phyloP scores from a whole-genome alignment of 352 stramenopile genomes.

The Phytophthora macrochlamydospora region DNA sequence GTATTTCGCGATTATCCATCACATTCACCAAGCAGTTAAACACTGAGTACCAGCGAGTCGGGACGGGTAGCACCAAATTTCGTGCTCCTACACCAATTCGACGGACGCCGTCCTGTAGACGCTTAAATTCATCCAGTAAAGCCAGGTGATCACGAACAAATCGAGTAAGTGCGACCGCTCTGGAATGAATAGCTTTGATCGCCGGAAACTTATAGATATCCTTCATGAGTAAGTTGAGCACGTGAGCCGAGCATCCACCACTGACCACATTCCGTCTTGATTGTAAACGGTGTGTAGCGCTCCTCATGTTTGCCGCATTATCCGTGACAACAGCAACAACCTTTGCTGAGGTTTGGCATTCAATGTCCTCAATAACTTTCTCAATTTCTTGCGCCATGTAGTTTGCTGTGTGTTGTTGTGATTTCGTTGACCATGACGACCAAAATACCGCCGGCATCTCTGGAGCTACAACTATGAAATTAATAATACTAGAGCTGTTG shows the following conservation, averaged over 20 bases:
- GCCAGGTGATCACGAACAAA: slow-evolving; percentile 5
- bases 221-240: slow-evolving; percentile 3
- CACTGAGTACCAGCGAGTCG: slow-evolving; percentile 6
- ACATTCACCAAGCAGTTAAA: not conserved
- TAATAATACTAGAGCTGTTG: slow-evolving; percentile 8
- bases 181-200: not conserved
- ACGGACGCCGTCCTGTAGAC: not conserved
- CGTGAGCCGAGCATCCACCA: slow-evolving; percentile 1
- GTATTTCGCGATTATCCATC: not conserved
- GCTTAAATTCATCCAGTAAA: slow-evolving; percentile 4
- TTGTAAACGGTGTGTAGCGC: not conserved
- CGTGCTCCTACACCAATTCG: not conserved
- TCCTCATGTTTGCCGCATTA: slow-evolving; percentile 2
- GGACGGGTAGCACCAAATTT: not conserved
- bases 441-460: slow-evolving; percentile 1
- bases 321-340: not conserved
- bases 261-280: not conserved
- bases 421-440: slow-evolving; percentile 4
- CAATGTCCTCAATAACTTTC: slow-evolving; percentile 2
- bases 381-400: slow-evolving; percentile 5
- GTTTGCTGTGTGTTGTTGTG: not conserved
- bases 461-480: slow-evolving; percentile 2
- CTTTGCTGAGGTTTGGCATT: not conserved
- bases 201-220: not conserved
- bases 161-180: not conserved